Evolutionary conservation across 495 filamentous ascomycete genomes (phyloP), one percentile per base, ranked within the genome.

Genomic region (Penicillium tannophilum): DNA sequence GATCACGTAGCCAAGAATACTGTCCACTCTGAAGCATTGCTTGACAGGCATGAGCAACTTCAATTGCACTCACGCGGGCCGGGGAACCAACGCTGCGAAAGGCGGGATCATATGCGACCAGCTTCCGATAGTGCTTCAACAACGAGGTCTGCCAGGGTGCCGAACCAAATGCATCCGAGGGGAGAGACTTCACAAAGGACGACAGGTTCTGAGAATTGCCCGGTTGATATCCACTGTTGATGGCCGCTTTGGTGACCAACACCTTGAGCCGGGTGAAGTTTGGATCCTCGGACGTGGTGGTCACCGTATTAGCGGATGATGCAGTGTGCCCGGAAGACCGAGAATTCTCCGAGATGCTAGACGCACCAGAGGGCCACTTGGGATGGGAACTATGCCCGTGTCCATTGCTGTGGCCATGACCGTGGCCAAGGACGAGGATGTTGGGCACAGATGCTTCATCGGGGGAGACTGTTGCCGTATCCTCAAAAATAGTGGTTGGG

Each of bases 401-500:
- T 16, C 62, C 66, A 30, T 92, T 41, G 42, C 41, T 16, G 16
- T 55, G 52, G 31, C 52, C 24, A 45, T 30, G 55, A n/a, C 63
- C 66, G 28, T 92, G 88, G 2, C 92, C 91, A 4, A 96, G 83
- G 1, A 97, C 87, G 31, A 96, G 72, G 43, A 97, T 94, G 64
- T 95, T 93, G 8, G 91, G 92, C 31, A 90, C 79, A 1, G 84
- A 85, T 14, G 83, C 88, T 52, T 90, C 85, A 54, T 92, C 88
- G 0, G 91, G 90, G 8, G 90, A 93, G 14, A 90, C 80, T 4
- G 88, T 88, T 43, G 72, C 72, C 0, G 86, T 88, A 66, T 97
- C 92, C 69, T 97, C 92, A 68, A 97, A 96, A 61, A 96, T 90
- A 10, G 92, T 97, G 1, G 91, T 92, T 0, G 92, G 92, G 0